Evolutionary conservation across 1,139 yeast species (phyloP).

Genomic region (Kodamaea derodonti): DNA sequence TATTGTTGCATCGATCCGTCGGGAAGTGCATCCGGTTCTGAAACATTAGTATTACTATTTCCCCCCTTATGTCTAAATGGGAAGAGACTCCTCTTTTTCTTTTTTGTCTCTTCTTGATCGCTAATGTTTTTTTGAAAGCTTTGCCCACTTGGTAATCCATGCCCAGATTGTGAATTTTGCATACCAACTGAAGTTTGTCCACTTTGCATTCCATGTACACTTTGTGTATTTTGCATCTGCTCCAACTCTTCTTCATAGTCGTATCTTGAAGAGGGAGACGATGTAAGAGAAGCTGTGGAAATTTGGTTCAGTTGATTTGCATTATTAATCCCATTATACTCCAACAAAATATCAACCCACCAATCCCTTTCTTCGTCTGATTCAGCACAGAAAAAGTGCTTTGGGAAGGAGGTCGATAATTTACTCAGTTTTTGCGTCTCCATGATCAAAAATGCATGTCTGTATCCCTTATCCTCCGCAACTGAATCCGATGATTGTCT

Average conservation of each 20-base stretch:
- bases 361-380: conserved; percentile 73
- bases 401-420: conserved; percentile 48
- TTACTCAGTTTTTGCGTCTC: conserved; percentile 58
- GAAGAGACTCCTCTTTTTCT: conserved; percentile 57
- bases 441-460: conserved; percentile 72
- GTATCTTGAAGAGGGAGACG: conserved; percentile 10
- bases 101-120: conserved; percentile 23
- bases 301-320: neutral
- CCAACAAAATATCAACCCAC: conserved; percentile 66
- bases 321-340: conserved; percentile 23
- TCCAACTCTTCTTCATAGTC: conserved; percentile 12
- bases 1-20: conserved; percentile 31
- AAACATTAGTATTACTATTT: conserved; percentile 1
- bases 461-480: conserved; percentile 67
- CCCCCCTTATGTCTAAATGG: conserved; percentile 43
- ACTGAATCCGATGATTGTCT: conserved; percentile 56
- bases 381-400: conserved; percentile 80
- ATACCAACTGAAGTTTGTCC: neutral
- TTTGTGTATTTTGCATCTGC: neutral
- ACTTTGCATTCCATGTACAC: neutral
- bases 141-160: too few relatives aligned
- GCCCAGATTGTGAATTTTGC: neutral
- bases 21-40: conserved; percentile 4
- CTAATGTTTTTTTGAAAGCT: neutral
- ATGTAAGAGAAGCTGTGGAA: neutral